Evolutionary conservation across 1,139 yeast species (phyloP).

Genomic region (Geotrichum siamense): DNA sequence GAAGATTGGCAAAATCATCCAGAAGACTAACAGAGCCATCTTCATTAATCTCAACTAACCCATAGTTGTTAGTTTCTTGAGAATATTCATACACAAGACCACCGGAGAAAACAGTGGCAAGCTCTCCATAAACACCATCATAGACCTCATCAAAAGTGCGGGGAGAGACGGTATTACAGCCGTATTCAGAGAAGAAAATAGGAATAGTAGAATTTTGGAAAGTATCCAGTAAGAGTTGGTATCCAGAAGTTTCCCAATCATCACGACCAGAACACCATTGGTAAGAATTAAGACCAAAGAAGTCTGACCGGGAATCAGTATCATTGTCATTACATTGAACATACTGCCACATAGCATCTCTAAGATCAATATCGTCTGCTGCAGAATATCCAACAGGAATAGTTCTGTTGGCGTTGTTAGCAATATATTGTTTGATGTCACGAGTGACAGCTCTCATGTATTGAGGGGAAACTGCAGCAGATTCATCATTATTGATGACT

Average conservation of each 20-base stretch:
- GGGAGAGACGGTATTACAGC: conserved; percentile 81
- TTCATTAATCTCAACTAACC: conserved; percentile 58
- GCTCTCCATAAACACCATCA: conserved; percentile 39
- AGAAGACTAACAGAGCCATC: conserved; percentile 45
- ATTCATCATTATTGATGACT: conserved; percentile 67
- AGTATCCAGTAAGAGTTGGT: conserved; percentile 52
- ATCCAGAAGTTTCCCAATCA: conserved; percentile 59
- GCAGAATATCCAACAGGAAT: conserved; percentile 96
- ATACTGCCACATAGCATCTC: conserved; percentile 72
- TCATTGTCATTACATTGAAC: conserved; percentile 57
- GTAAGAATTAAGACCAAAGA: conserved; percentile 91
- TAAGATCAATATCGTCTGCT: conserved; percentile 76
- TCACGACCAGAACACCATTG: conserved; percentile 83
- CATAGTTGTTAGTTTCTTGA: conserved; percentile 84
- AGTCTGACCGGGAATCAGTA: conserved; percentile 66
- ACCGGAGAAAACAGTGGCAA: conserved; percentile 64
- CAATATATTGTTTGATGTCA: conserved; percentile 70
- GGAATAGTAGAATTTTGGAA: conserved; percentile 62
- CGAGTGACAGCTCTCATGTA: conserved; percentile 73
- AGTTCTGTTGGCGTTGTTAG: conserved; percentile 48
- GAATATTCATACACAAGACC: conserved; percentile 90
- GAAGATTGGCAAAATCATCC: conserved; percentile 32
- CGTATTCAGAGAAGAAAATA: conserved; percentile 84
- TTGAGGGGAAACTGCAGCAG: conserved; percentile 45
- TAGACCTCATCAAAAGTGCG: conserved; percentile 70